Evolutionary conservation across 1,139 yeast genomes (phyloP).

Genomic region (Saccharomycopsis crataegensis): DNA sequence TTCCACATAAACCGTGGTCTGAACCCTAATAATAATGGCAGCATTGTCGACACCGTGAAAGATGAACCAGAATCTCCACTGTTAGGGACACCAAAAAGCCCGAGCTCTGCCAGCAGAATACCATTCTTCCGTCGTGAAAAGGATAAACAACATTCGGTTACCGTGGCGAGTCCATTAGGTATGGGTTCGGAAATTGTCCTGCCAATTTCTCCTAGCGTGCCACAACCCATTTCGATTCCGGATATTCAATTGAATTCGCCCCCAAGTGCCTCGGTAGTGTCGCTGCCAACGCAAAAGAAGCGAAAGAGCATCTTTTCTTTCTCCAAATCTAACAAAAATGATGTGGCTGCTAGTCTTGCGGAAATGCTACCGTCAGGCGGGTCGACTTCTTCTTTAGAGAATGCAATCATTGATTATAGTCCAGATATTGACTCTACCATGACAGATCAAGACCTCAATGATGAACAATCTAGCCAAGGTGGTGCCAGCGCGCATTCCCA

Average conservation of each 20-base stretch:
- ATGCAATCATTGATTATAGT: background rate
- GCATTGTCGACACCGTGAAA: too few relatives aligned
- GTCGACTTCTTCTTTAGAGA: background rate
- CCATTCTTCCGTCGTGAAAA: conserved; percentile 11
- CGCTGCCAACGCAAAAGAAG: background rate
- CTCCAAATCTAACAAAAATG: background rate
- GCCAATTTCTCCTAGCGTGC: background rate
- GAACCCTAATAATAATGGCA: too few relatives aligned
- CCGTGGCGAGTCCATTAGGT: background rate
- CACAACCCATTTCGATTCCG: background rate
- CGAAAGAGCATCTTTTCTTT: conserved; percentile 1
- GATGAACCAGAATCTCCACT: too few relatives aligned
- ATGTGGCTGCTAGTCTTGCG: background rate
- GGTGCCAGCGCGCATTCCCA: background rate
- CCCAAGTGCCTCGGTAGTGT: background rate
- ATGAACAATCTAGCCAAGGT: background rate
- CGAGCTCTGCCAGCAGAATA: background rate
- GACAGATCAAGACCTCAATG: background rate
- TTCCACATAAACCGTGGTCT: conserved; percentile 6
- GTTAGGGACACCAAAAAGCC: background rate
- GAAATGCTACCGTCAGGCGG: background rate
- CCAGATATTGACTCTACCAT: too few relatives aligned
- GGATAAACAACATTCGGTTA: background rate
- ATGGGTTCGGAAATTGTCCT: background rate
- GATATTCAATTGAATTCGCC: background rate